phyloP scores from a whole-genome alignment of 2,329 filamentous ascomycete species.

The Pestalotiopsis sp. region DNA sequence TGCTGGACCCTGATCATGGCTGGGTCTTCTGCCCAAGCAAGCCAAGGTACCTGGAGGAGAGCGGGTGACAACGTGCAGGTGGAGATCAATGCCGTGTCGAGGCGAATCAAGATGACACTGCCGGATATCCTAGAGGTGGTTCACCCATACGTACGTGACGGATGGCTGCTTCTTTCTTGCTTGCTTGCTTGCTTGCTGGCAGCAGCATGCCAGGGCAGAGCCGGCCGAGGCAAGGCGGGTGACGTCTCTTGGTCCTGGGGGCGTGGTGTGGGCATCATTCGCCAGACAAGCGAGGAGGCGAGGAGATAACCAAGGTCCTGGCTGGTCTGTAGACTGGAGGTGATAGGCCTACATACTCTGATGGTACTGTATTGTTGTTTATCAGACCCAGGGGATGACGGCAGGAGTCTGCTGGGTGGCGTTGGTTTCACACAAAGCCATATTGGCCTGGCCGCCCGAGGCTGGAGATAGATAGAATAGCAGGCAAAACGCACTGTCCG shows the following conservation, averaged over 20 bases:
- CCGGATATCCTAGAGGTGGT: constrained; percentile 19
- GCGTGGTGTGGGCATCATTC: constrained; percentile 3
- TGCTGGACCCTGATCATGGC: background rate
- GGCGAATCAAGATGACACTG: constrained; percentile 23
- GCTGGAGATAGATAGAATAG: background rate
- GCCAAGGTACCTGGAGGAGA: constrained; percentile 16
- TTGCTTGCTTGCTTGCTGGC: background rate
- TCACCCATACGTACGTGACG: constrained; percentile 16
- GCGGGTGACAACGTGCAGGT: constrained; percentile 27
- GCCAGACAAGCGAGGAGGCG: background rate
- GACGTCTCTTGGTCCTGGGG: background rate
- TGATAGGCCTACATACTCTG: background rate
- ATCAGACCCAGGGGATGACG: background rate
- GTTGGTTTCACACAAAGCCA: constrained; percentile 8
- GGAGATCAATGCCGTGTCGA: constrained; percentile 29
- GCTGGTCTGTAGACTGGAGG: background rate
- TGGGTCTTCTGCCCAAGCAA: background rate
- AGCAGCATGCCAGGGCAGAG: background rate
- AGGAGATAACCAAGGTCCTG: background rate
- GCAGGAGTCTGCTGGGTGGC: background rate
- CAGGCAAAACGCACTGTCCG: background rate
- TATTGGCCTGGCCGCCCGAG: background rate
- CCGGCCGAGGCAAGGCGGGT: background rate
- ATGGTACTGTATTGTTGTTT: background rate
- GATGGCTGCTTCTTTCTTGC: background rate